Evolutionary conservation across 306 rosid species (phyloP).

Genomic region (Ammopiptanthus mongolicus): DNA sequence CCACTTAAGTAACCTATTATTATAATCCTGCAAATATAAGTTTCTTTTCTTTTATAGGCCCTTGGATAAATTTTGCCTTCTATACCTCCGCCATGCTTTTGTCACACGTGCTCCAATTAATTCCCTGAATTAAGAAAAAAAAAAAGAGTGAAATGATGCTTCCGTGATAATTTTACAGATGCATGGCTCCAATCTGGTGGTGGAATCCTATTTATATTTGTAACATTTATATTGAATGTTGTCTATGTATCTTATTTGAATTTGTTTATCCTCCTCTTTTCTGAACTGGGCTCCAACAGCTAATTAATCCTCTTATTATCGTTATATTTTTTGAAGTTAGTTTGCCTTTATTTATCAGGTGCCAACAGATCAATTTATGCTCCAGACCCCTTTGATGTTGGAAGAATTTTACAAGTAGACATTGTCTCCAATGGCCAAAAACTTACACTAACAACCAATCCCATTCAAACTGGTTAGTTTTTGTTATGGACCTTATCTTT

Average conservation of each 20-base stretch:
- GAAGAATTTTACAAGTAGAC: conserved; percentile 81
- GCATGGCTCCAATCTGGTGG: neutral
- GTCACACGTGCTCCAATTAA: neutral
- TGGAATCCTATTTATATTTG: conserved; percentile 1
- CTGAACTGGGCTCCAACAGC: neutral
- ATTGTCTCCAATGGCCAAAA: conserved; percentile 59
- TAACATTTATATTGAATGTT: neutral
- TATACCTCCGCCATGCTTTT: neutral
- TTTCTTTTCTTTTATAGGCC: neutral
- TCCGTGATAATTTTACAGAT: neutral
- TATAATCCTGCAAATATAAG: neutral
- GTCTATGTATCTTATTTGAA: neutral
- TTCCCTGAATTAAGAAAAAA: neutral
- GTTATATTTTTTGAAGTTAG: conserved; percentile 17
- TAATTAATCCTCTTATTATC: conserved; percentile 5
- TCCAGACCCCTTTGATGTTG: conserved; percentile 92
- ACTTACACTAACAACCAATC: conserved; percentile 56
- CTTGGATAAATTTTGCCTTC: neutral
- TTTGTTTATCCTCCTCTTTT: neutral
- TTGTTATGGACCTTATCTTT: conserved; percentile 10
- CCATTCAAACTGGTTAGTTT: conserved; percentile 74
- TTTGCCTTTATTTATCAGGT: conserved; percentile 46
- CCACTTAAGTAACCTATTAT: neutral
- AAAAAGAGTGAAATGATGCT: neutral
- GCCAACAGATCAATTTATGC: conserved; percentile 64